These are phyloP conservation scores for Ambispora gerdemannii DNA, from an alignment of 192 early-diverging fungal genomes.

Conservation along the genomic window DNA sequence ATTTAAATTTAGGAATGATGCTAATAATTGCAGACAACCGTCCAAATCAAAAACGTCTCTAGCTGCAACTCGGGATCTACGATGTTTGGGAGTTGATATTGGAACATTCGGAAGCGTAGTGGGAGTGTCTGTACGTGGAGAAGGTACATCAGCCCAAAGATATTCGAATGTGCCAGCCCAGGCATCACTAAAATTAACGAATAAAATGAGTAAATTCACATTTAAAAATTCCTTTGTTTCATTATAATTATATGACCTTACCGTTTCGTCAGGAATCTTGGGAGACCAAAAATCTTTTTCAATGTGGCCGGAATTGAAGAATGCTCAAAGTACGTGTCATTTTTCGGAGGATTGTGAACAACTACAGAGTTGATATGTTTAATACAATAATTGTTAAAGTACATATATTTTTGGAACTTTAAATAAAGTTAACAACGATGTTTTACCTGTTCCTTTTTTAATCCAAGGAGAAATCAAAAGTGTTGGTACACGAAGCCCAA, in stretches of 20 bases:
- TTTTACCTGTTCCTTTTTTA: conserved; percentile 35
- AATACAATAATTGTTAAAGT: not conserved
- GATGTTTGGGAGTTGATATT: no score
- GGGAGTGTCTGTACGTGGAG: not conserved
- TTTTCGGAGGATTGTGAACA: conserved; percentile 22
- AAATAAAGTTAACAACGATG: not conserved
- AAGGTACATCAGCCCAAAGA: not conserved
- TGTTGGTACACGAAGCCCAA: conserved; percentile 52
- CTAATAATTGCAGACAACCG: no score
- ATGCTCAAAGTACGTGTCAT: conserved; percentile 46
- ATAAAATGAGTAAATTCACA: no score
- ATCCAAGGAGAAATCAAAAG: conserved; percentile 48
- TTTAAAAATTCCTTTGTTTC: not conserved
- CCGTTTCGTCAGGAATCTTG: not conserved
- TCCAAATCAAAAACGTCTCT: no score
- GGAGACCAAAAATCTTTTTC: conserved; percentile 28
- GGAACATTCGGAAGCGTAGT: not conserved
- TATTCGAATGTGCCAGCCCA: not conserved
- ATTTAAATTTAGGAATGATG: no score
- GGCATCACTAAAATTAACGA: not conserved
- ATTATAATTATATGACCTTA: not conserved
- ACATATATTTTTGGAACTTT: not conserved
- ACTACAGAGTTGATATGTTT: not conserved
- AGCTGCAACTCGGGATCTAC: no score
- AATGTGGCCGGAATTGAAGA: conserved; percentile 47